Percentiles rank a stretch among this genome's conserved stretches.
phyloP scores from a whole-genome alignment of 1,284 basidiomycete genomes.

The Ustilago tritici region DNA sequence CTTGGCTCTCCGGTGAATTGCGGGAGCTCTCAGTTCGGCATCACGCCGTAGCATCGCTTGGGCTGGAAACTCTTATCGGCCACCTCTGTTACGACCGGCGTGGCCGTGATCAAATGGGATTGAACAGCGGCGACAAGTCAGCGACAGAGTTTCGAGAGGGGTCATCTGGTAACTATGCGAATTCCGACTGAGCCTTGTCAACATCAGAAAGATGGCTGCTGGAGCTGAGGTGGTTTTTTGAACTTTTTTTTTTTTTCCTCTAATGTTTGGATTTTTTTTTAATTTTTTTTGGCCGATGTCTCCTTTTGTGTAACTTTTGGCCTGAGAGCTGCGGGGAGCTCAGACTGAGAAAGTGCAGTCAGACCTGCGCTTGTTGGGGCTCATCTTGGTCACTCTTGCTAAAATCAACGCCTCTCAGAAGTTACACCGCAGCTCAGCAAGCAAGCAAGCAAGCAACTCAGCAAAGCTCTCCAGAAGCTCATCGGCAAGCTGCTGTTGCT shows the following conservation, averaged over 20 bases:
- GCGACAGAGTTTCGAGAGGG: neutral
- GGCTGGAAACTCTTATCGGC: neutral
- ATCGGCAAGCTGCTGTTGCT: neutral
- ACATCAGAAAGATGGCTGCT: neutral
- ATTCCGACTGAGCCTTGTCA: conserved; percentile 7
- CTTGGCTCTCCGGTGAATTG: conserved; percentile 2
- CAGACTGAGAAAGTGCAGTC: conserved; percentile 4
- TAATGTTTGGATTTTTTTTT: conserved; percentile 1
- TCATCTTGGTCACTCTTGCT: neutral
- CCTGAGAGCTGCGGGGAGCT: conserved; percentile 23
- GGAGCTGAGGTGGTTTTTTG: neutral
- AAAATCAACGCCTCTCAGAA: conserved; percentile 7
- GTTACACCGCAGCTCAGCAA: conserved; percentile 1
- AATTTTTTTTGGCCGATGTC: conserved; percentile 17
- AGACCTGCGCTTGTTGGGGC: conserved; percentile 34
- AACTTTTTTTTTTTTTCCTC: conserved; percentile 7
- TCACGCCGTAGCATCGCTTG: neutral
- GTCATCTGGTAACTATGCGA: neutral
- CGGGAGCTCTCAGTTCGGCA: neutral
- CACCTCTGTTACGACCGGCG: neutral
- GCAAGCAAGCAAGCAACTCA: neutral
- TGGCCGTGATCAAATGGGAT: neutral
- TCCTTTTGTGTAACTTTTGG: conserved; percentile 5
- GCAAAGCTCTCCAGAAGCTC: conserved; percentile 1
- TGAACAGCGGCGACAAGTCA: neutral